Evolutionary conservation across 768 basidiomycete genomes (phyloP).

Genomic region (Calocera cornea): DNA sequence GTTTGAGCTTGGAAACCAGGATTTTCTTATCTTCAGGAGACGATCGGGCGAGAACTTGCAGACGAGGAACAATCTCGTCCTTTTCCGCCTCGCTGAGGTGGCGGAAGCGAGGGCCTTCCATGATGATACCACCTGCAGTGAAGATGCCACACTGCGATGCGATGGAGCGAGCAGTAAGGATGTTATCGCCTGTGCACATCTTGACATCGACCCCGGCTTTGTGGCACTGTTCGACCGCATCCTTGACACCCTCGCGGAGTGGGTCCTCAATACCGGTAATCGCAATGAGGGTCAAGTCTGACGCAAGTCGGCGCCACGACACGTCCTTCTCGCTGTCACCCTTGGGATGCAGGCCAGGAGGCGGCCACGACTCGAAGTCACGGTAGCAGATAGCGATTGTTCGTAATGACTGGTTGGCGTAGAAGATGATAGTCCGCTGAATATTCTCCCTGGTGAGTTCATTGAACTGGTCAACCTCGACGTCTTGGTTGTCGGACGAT

Average conservation of each 20-base stretch:
- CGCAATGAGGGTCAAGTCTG: constrained; percentile 68
- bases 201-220: constrained; percentile 85
- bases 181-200: constrained; percentile 98
- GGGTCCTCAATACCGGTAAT: constrained; percentile 96
- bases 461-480: constrained; percentile 52
- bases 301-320: constrained; percentile 52
- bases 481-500: constrained; percentile 19
- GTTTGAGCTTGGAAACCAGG: constrained; percentile 75
- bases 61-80: constrained; percentile 71
- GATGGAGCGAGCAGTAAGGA: constrained; percentile 90
- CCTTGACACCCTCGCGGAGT: constrained; percentile 72
- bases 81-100: constrained; percentile 55
- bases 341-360: constrained; percentile 28
- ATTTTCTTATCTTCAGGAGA: constrained; percentile 95
- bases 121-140: constrained; percentile 83
- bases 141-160: constrained; percentile 94
- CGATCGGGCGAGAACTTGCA: constrained; percentile 94
- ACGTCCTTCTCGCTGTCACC: constrained; percentile 43
- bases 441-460: constrained; percentile 66
- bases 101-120: constrained; percentile 94
- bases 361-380: constrained; percentile 81
- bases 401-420: constrained; percentile 88
- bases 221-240: constrained; percentile 78
- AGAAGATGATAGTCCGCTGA: constrained; percentile 86
- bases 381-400: constrained; percentile 91